Evolutionary conservation across 257 asterid genomes (phyloP).

Genomic region (Penstemon barbatus): DNA sequence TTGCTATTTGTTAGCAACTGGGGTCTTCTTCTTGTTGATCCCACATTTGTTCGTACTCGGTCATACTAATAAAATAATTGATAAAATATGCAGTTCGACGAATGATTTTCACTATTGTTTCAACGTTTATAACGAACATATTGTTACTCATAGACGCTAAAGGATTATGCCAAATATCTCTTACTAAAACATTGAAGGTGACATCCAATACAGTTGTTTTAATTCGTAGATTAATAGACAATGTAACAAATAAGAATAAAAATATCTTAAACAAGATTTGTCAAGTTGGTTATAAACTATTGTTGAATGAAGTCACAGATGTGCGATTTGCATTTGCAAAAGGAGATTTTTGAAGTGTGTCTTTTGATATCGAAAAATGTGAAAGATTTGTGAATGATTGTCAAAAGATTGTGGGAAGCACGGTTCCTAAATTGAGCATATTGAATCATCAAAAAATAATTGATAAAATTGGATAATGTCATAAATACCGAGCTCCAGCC

Average conservation of each 20-base stretch:
- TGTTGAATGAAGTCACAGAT: neutral
- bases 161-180: too few relatives aligned
- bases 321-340: neutral
- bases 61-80: neutral
- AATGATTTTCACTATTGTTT: neutral
- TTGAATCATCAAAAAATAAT: too few relatives aligned
- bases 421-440: neutral
- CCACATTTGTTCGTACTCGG: neutral
- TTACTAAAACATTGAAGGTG: too few relatives aligned
- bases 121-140: neutral
- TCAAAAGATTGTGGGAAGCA: neutral
- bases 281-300: neutral
- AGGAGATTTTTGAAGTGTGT: neutral
- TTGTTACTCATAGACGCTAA: neutral
- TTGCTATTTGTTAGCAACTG: neutral
- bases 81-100: too few relatives aligned
- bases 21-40: neutral
- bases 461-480: too few relatives aligned
- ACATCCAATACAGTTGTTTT: too few relatives aligned
- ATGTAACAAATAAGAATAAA: neutral
- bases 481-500: too few relatives aligned
- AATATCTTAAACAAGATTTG: constrained; percentile 7
- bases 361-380: neutral
- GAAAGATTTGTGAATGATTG: constrained; percentile 14
- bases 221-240: too few relatives aligned